phyloP scores from a whole-genome alignment of 805 yeast genomes.

The Spathaspora gorwiae region DNA sequence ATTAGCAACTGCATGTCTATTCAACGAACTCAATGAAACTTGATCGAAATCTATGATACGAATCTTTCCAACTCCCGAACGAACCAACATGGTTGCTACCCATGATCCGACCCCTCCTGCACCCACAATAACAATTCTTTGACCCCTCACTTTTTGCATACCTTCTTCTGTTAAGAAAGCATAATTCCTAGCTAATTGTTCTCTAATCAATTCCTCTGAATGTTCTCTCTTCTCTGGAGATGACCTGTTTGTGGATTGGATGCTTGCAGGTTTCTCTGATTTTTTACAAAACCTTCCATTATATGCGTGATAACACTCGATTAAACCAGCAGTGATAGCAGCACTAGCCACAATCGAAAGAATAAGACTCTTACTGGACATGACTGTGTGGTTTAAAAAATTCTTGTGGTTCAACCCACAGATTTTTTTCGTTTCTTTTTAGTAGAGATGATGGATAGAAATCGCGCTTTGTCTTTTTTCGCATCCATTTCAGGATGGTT shows the following conservation, averaged over 20 bases:
- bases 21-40: slow-evolving; percentile 84
- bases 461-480: no score
- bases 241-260: background rate
- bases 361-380: slow-evolving; percentile 9
- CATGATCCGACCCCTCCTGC: slow-evolving; percentile 99
- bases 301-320: slow-evolving; percentile 32
- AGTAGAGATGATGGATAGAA: no score
- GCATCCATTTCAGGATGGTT: background rate
- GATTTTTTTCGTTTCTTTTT: no score
- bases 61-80: slow-evolving; percentile 82
- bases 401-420: no score
- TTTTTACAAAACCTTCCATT: background rate
- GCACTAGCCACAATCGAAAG: slow-evolving; percentile 25
- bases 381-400: background rate
- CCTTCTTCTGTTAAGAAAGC: slow-evolving; percentile 90
- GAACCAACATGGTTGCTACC: slow-evolving; percentile 84
- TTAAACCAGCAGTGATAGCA: slow-evolving; percentile 26
- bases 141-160: slow-evolving; percentile 62
- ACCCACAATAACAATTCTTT: slow-evolving; percentile 77
- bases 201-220: slow-evolving; percentile 71
- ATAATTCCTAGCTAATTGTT: slow-evolving; percentile 89
- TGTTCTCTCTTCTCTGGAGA: slow-evolving; percentile 11
- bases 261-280: background rate
- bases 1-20: slow-evolving; percentile 94
- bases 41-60: slow-evolving; percentile 93